Conservation (phyloP, 2,329 filamentous ascomycete species). For the Cadophora malorum region DNA sequence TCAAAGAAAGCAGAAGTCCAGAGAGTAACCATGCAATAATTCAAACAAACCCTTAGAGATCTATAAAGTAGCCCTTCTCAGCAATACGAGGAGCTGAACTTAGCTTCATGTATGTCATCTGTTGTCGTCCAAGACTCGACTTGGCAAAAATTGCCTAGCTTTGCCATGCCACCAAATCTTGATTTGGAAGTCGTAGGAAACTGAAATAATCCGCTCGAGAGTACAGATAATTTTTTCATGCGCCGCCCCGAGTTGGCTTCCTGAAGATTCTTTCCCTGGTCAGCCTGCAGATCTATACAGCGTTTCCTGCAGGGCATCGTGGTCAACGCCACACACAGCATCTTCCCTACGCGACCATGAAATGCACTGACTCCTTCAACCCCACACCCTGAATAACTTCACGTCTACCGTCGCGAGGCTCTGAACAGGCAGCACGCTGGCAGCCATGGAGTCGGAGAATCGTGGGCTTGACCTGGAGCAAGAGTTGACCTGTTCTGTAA, state of each 20-base stretch:
- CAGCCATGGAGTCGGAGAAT: constrained; percentile 57
- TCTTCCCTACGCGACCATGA: constrained; percentile 26
- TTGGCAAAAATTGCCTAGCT: constrained; percentile 12
- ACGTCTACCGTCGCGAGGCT: background rate
- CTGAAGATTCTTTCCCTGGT: constrained; percentile 22
- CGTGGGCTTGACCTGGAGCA: constrained; percentile 78
- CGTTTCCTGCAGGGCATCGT: constrained; percentile 18
- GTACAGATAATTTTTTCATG: background rate
- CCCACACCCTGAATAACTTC: constrained; percentile 16
- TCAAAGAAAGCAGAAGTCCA: background rate
- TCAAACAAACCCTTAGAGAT: background rate
- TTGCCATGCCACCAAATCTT: background rate
- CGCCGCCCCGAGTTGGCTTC: background rate
- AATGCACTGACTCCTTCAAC: constrained; percentile 22
- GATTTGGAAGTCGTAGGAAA: background rate
- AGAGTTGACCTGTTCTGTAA: constrained; percentile 93
- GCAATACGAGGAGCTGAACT: constrained; percentile 18
- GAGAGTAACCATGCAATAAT: background rate
- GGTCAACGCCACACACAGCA: constrained; percentile 32
- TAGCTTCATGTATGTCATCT: constrained; percentile 7
- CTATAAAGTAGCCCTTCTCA: background rate
- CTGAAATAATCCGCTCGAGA: background rate
- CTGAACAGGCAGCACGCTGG: background rate
- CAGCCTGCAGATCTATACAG: constrained; percentile 25
- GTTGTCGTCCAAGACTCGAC: constrained; percentile 4